Conservation (phyloP, 2,329 filamentous ascomycete species). For the Fusarium chuoi region DNA sequence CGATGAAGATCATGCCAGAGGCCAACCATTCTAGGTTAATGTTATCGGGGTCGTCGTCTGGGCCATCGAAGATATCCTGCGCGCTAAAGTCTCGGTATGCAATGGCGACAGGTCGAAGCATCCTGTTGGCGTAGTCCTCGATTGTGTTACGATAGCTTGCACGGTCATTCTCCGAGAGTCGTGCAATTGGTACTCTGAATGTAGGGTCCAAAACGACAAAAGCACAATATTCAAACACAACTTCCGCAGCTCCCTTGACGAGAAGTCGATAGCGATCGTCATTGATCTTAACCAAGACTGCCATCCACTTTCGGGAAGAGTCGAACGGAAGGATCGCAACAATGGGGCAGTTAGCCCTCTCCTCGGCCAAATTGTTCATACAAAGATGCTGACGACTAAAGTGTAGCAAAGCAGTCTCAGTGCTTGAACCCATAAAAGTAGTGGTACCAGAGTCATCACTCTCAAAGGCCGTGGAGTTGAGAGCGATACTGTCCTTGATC, state of each 20-base stretch:
- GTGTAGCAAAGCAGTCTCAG: slow-evolving; percentile 63
- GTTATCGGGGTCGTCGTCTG: slow-evolving; percentile 48
- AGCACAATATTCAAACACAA: slow-evolving; percentile 59
- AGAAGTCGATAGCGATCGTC: slow-evolving; percentile 60
- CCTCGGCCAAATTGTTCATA: slow-evolving; percentile 57
- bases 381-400: slow-evolving; percentile 62
- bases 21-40: slow-evolving; percentile 52
- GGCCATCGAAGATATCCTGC: slow-evolving; percentile 71
- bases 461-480: slow-evolving; percentile 66
- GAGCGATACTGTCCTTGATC: slow-evolving; percentile 54
- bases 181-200: slow-evolving; percentile 41
- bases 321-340: slow-evolving; percentile 65
- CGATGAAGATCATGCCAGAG: slow-evolving; percentile 76
- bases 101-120: slow-evolving; percentile 79
- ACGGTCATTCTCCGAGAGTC: slow-evolving; percentile 48
- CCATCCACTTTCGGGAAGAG: slow-evolving; percentile 67
- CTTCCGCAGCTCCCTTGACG: slow-evolving; percentile 68
- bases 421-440: slow-evolving; percentile 64
- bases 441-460: slow-evolving; percentile 51
- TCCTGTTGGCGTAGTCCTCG: slow-evolving; percentile 69
- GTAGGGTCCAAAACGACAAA: slow-evolving; percentile 58
- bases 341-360: slow-evolving; percentile 58
- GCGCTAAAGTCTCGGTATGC: slow-evolving; percentile 77
- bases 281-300: slow-evolving; percentile 59
- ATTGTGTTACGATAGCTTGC: slow-evolving; percentile 49